These are phyloP conservation scores for Lepidium aucheri DNA, from an alignment of 345 rosid genomes.

Conservation along the genomic window DNA sequence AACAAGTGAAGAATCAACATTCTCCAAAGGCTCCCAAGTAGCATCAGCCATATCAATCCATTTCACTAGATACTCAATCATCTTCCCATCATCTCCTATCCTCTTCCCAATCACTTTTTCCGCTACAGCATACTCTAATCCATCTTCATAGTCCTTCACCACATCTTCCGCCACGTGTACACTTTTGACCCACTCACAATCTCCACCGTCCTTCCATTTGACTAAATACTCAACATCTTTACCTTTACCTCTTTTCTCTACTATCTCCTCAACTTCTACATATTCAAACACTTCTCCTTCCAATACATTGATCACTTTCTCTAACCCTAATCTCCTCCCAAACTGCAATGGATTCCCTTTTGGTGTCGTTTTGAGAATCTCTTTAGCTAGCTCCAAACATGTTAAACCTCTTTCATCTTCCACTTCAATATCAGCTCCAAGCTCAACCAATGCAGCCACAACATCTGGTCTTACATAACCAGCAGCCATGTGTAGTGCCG, in stretches of 20 bases:
- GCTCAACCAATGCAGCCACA: slow-evolving; percentile 46
- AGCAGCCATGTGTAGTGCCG: slow-evolving; percentile 91
- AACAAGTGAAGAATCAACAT: slow-evolving; percentile 62
- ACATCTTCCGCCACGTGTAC: slow-evolving; percentile 62
- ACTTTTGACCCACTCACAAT: slow-evolving; percentile 70
- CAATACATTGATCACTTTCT: slow-evolving; percentile 41
- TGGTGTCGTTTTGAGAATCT: slow-evolving; percentile 63
- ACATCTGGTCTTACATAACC: slow-evolving; percentile 73
- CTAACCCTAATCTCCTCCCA: slow-evolving; percentile 67
- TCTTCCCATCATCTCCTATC: slow-evolving; percentile 47
- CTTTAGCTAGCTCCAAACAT: slow-evolving; percentile 56
- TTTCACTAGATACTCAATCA: slow-evolving; percentile 58
- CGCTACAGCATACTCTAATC: slow-evolving; percentile 81
- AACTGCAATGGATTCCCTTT: slow-evolving; percentile 80
- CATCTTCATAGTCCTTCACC: slow-evolving; percentile 65
- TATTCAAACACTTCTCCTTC: slow-evolving; percentile 63
- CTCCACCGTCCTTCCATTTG: slow-evolving; percentile 76
- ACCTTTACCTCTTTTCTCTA: slow-evolving; percentile 82
- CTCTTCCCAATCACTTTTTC: slow-evolving; percentile 61
- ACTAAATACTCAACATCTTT: slow-evolving; percentile 63
- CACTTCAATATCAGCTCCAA: slow-evolving; percentile 65
- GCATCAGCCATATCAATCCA: slow-evolving; percentile 75
- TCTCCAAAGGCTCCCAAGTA: slow-evolving; percentile 93
- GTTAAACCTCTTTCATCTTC: slow-evolving; percentile 66
- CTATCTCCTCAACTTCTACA: slow-evolving; percentile 69